These are phyloP conservation scores for Alternaria gansuensis DNA, from an alignment of 2,329 filamentous ascomycete species.

Conservation along the genomic window DNA sequence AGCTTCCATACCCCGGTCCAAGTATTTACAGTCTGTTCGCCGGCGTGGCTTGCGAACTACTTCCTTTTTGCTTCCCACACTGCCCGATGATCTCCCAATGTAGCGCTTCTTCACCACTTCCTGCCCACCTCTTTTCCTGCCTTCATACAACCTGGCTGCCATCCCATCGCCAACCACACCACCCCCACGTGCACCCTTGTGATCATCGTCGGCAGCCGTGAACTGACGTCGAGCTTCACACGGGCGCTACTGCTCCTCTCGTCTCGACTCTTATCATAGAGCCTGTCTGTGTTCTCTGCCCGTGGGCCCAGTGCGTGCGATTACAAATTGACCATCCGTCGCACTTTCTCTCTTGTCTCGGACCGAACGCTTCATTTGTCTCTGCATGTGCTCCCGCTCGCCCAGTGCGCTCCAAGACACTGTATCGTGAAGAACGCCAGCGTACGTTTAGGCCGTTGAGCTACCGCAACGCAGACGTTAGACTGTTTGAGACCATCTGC, in stretches of 20 bases:
- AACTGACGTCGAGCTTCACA: conserved; percentile 32
- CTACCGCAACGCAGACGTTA: conserved; percentile 46
- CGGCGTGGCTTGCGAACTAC: conserved; percentile 45
- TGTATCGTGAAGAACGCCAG: conserved; percentile 42
- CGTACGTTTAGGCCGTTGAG: conserved; percentile 44
- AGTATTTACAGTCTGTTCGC: conserved; percentile 45
- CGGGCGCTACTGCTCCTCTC: conserved; percentile 30
- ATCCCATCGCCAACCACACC: conserved; percentile 31
- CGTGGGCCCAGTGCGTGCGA: conserved; percentile 37
- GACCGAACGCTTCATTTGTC: conserved; percentile 49
- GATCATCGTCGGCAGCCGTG: conserved; percentile 24
- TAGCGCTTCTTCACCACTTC: conserved; percentile 40
- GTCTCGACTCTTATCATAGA: conserved; percentile 33
- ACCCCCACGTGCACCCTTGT: conserved; percentile 29
- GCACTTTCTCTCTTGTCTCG: conserved; percentile 48
- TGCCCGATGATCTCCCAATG: conserved; percentile 43
- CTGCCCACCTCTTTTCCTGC: conserved; percentile 24
- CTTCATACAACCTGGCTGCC: conserved; percentile 34
- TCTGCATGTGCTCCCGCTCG: conserved; percentile 43
- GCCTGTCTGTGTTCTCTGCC: conserved; percentile 27
- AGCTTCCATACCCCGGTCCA: conserved; percentile 37
- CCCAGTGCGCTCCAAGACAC: conserved; percentile 42
- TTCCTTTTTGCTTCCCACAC: conserved; percentile 45
- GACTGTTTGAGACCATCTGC: conserved; percentile 49
- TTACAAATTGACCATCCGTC: conserved; percentile 47